Percentiles rank a stretch among this genome's conserved stretches.
phyloP scores from a whole-genome alignment of 768 basidiomycete genomes.

The Russula compacta region DNA sequence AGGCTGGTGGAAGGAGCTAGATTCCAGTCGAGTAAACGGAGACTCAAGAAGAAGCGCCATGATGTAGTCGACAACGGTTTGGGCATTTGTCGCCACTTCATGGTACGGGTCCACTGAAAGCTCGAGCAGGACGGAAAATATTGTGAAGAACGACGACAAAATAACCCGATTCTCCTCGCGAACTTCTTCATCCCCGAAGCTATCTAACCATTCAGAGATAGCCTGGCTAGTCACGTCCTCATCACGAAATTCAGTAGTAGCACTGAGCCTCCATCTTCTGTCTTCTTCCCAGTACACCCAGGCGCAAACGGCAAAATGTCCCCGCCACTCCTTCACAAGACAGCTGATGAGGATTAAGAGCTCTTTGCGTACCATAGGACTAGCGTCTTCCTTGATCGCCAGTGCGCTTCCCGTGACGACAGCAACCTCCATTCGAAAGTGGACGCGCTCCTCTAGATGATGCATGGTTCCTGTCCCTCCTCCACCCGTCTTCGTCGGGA shows the following conservation, averaged over 20 bases:
- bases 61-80: conserved; percentile 87
- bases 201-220: conserved; percentile 69
- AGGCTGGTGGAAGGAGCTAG: conserved; percentile 49
- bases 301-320: conserved; percentile 91
- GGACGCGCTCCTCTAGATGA: conserved; percentile 67
- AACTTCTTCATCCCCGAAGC: conserved; percentile 51
- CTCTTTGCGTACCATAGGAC: conserved; percentile 94
- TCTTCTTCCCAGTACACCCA: conserved; percentile 97
- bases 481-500: conserved; percentile 58
- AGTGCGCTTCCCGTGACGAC: conserved; percentile 84
- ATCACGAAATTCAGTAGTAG: conserved; percentile 31
- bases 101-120: conserved; percentile 88
- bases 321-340: conserved; percentile 92
- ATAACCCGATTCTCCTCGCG: conserved; percentile 75
- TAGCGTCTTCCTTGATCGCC: conserved; percentile 87
- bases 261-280: conserved; percentile 44
- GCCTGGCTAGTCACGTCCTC: conserved; percentile 71
- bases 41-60: conserved; percentile 85
- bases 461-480: conserved; percentile 77
- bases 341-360: conserved; percentile 85
- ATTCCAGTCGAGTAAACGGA: conserved; percentile 69
- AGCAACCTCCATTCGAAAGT: conserved; percentile 85
- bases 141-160: conserved; percentile 89
- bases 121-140: conserved; percentile 81
- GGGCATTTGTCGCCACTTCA: conserved; percentile 86